Evolutionary conservation across 495 filamentous ascomycete species (phyloP).

Genomic region (Aspergillus heteromorphus): DNA sequence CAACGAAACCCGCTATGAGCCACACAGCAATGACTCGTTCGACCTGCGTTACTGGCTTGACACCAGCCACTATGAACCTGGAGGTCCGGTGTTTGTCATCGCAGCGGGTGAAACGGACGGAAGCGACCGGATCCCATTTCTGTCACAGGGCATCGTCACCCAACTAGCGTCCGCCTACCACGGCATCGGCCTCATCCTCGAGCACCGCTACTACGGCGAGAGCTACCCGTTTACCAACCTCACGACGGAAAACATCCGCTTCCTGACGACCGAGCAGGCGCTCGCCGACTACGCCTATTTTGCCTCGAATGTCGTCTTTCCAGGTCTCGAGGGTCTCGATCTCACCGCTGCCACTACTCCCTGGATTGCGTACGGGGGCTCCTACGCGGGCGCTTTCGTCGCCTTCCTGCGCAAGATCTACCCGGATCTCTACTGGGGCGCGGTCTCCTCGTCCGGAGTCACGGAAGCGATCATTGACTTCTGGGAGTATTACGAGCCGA

Average conservation of each 20-base stretch:
- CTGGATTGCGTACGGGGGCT: constrained; percentile 69
- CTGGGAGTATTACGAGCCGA: constrained; percentile 66
- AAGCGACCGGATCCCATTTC: constrained; percentile 50
- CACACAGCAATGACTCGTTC: constrained; percentile 57
- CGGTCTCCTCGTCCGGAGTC: constrained; percentile 67
- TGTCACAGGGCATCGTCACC: constrained; percentile 65
- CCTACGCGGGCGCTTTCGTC: constrained; percentile 67
- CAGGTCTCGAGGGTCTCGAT: constrained; percentile 56
- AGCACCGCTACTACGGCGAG: constrained; percentile 69
- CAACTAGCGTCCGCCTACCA: constrained; percentile 57
- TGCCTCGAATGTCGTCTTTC: constrained; percentile 59
- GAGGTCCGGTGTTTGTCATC: constrained; percentile 69
- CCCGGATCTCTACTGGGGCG: constrained; percentile 62
- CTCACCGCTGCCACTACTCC: constrained; percentile 53
- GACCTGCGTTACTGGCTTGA: constrained; percentile 71
- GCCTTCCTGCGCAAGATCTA: constrained; percentile 66
- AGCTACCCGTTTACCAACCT: constrained; percentile 56
- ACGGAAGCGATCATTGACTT: constrained; percentile 66
- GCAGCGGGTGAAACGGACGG: constrained; percentile 59
- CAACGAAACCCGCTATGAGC: constrained; percentile 62
- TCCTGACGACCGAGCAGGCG: constrained; percentile 71
- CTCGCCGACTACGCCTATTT: constrained; percentile 70
- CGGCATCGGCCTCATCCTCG: constrained; percentile 68
- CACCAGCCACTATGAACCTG: constrained; percentile 55
- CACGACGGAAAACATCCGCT: constrained; percentile 60